Percentiles rank a stretch among this genome's conserved stretches.
These are phyloP conservation scores for Alternaria panax DNA, from an alignment of 2,329 filamentous ascomycete species.

Conservation along the genomic window DNA sequence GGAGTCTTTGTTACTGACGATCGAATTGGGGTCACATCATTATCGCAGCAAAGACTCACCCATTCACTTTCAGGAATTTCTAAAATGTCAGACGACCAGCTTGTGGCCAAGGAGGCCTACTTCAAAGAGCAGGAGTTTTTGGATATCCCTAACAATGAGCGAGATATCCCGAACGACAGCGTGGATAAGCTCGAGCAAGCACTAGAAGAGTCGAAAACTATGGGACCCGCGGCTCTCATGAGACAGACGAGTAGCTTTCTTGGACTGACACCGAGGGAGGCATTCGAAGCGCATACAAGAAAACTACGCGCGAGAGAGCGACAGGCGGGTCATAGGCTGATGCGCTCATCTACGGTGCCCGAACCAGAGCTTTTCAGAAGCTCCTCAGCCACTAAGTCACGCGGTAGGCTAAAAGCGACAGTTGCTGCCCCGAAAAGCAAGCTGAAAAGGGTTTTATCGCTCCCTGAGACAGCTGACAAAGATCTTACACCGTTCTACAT, in stretches of 20 bases:
- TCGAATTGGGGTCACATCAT: neutral
- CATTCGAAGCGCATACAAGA: constrained; percentile 33
- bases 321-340: constrained; percentile 10
- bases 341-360: constrained; percentile 29
- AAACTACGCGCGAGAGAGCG: constrained; percentile 24
- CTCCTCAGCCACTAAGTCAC: constrained; percentile 21
- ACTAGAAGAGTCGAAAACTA: constrained; percentile 31
- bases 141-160: constrained; percentile 41
- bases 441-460: constrained; percentile 33
- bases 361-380: constrained; percentile 23
- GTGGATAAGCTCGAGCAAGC: constrained; percentile 26
- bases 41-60: neutral
- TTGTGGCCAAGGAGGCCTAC: constrained; percentile 38
- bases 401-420: neutral
- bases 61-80: neutral
- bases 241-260: constrained; percentile 38
- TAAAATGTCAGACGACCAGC: constrained; percentile 32
- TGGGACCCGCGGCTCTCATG: constrained; percentile 23
- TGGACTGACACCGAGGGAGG: constrained; percentile 42
- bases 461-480: constrained; percentile 24
- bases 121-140: constrained; percentile 41
- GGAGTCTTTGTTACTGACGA: neutral
- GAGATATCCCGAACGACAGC: constrained; percentile 20
- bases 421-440: constrained; percentile 10
- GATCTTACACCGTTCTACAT: constrained; percentile 38